Percentiles rank a stretch among this genome's conserved stretches.
phyloP scores from a whole-genome alignment of 345 rosid genomes.

The Odontarrhena argentea region DNA sequence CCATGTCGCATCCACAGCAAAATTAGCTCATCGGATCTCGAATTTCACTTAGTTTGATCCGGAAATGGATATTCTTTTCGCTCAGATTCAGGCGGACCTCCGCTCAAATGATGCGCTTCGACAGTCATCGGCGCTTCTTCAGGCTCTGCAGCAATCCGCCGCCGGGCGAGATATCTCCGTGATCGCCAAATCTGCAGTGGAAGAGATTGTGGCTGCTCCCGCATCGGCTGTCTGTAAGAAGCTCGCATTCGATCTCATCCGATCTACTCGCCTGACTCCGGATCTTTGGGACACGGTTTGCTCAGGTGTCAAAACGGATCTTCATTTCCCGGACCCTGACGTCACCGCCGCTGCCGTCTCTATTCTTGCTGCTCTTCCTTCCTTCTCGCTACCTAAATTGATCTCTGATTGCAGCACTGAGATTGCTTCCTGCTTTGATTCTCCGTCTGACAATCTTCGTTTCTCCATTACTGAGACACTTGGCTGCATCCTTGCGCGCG shows the following conservation, averaged over 20 bases:
- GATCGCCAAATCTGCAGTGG: constrained; percentile 89
- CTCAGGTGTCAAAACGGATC: constrained; percentile 76
- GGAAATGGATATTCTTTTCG: constrained; percentile 84
- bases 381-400: constrained; percentile 75
- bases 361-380: constrained; percentile 85
- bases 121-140: constrained; percentile 89
- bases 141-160: constrained; percentile 94
- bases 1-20: constrained; percentile 31
- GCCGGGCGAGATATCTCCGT: constrained; percentile 91
- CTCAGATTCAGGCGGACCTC: constrained; percentile 99
- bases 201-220: constrained; percentile 89
- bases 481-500: constrained; percentile 89
- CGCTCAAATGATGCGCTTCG: constrained; percentile 98
- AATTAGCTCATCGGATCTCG: constrained; percentile 22
- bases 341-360: constrained; percentile 91
- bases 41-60: constrained; percentile 1
- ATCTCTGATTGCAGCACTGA: constrained; percentile 72
- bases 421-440: constrained; percentile 80
- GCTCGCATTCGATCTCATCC: constrained; percentile 91
- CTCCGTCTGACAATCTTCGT: constrained; percentile 70
- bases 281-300: constrained; percentile 95
- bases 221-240: constrained; percentile 98
- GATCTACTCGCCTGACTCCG: constrained; percentile 92
- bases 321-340: constrained; percentile 93
- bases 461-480: constrained; percentile 88